These are phyloP conservation scores for Coix lacrymajobi DNA, from an alignment of 176 grass and related monocot species.

Conservation along the genomic window DNA sequence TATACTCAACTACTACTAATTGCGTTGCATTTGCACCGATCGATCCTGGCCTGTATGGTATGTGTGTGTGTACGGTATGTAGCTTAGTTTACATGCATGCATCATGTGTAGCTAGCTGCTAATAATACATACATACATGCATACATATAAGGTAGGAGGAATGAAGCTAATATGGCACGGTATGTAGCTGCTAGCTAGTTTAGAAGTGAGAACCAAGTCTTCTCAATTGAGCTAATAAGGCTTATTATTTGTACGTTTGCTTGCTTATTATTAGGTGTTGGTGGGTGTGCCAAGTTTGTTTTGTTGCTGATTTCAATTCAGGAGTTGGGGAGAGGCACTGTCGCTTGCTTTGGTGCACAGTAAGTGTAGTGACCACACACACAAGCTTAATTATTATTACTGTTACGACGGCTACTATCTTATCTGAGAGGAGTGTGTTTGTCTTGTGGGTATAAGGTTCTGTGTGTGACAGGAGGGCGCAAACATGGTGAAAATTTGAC, in stretches of 20 bases:
- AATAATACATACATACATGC: background rate
- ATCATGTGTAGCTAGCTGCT: background rate
- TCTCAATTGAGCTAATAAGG: background rate
- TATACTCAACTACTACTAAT: background rate
- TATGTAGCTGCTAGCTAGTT: background rate
- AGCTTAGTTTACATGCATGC: background rate
- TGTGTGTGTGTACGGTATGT: background rate
- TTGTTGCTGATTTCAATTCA: constrained; percentile 9
- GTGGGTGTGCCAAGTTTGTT: constrained; percentile 3
- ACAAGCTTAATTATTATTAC: background rate
- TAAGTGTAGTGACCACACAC: background rate
- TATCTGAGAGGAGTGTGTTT: too few relatives aligned
- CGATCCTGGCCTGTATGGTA: background rate
- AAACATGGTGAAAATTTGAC: too few relatives aligned
- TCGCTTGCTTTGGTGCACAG: constrained; percentile 10
- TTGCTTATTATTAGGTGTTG: background rate
- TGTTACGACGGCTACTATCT: too few relatives aligned
- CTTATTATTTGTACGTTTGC: background rate
- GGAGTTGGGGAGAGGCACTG: background rate
- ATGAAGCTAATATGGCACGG: background rate
- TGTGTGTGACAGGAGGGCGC: fast-evolving
- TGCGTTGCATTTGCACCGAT: background rate
- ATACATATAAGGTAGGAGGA: background rate
- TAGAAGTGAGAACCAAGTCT: background rate
- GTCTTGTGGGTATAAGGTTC: too few relatives aligned